phyloP scores from a whole-genome alignment of 2,329 filamentous ascomycete species.

The Ophiostoma quercus region DNA sequence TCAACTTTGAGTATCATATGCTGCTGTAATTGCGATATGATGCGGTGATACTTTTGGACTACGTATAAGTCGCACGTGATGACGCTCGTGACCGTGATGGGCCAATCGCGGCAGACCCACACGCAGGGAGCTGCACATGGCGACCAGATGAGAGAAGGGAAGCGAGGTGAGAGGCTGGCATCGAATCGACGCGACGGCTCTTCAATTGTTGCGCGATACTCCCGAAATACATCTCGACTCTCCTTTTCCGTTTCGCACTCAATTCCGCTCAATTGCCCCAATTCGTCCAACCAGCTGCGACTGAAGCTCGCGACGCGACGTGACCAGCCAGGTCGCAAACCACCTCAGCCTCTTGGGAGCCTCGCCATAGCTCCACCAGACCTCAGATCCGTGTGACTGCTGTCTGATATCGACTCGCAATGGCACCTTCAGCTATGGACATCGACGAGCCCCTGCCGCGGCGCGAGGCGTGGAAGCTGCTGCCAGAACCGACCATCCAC shows the following conservation, averaged over 20 bases:
- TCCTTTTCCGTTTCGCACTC: neutral
- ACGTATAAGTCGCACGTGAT: conserved; percentile 1
- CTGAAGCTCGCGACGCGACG: conserved; percentile 5
- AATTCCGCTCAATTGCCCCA: neutral
- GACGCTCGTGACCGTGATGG: neutral
- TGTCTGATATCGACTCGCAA: neutral
- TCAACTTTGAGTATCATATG: neutral
- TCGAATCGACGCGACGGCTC: neutral
- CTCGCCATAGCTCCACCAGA: neutral
- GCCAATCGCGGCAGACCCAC: conserved; percentile 16
- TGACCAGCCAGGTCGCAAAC: conserved; percentile 4
- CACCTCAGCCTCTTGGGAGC: neutral
- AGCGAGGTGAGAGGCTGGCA: neutral
- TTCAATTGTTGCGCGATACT: neutral
- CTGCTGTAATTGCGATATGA: neutral
- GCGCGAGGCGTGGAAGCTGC: conserved; percentile 41
- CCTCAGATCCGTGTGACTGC: neutral
- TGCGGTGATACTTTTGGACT: neutral
- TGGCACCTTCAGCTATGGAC: conserved; percentile 38
- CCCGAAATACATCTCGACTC: neutral
- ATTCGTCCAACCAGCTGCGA: neutral
- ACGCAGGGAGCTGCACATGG: conserved; percentile 15
- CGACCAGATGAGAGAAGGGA: conserved; percentile 6
- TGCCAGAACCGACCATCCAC: conserved; percentile 53
- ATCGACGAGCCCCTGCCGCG: conserved; percentile 41